phyloP scores from a whole-genome alignment of 306 rosid species.

The Cucumis sativus region Cucumber_9930_V3 NC_026655.2:1757501-1758000 shows the following conservation, averaged over 20 bases:
- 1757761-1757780: neutral
- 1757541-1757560: neutral
- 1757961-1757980: neutral
- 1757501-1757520: neutral
- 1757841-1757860: conserved; percentile 64
- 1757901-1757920: conserved; percentile 50
- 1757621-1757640: neutral
- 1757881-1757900: conserved; percentile 73
- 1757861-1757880: conserved; percentile 61
- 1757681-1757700: neutral
- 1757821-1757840: conserved; percentile 52
- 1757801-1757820: neutral
- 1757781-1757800: neutral
- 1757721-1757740: neutral
- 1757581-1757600: neutral
- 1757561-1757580: neutral
- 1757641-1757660: neutral
- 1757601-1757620: neutral
- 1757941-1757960: neutral
- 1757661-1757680: neutral
- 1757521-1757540: neutral
- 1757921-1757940: neutral
- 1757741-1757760: neutral
- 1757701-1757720: neutral
- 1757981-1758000: neutral